A percentile compares a stretch with the other conserved stretches of the same genome.
Evolutionary conservation across 148 eudicot species (phyloP).

Genomic region (Heliosperma pusillum): DNA sequence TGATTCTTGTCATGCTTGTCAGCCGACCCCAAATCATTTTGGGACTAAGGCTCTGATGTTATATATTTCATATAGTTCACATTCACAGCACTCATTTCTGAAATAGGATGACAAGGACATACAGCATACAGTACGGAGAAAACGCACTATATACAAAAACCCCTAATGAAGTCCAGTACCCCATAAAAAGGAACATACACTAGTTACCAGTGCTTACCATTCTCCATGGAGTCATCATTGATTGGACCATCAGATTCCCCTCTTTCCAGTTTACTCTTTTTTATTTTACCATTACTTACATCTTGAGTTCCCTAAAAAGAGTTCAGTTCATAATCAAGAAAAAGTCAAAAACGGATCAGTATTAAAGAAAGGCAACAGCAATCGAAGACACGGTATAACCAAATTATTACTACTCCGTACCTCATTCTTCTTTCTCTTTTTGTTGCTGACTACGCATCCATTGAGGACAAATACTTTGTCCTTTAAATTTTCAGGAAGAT

Average conservation of each 20-base stretch:
- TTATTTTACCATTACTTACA: constrained; percentile 33
- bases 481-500: constrained; percentile 67
- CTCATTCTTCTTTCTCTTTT: constrained; percentile 62
- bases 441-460: constrained; percentile 58
- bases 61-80: background rate
- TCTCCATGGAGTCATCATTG: constrained; percentile 14
- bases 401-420: constrained; percentile 22
- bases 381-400: background rate
- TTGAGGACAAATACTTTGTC: constrained; percentile 37
- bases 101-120: background rate
- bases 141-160: background rate
- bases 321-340: constrained; percentile 3
- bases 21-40: too few species aligned
- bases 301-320: constrained; percentile 32
- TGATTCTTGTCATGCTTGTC: too few species aligned
- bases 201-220: constrained; percentile 14
- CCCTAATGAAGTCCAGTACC: background rate
- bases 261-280: constrained; percentile 29
- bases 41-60: too few species aligned
- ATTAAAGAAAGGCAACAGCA: constrained; percentile 3
- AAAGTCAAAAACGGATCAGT: constrained; percentile 5
- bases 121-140: background rate
- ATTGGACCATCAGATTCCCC: constrained; percentile 24
- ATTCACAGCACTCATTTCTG: background rate
- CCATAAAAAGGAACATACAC: background rate